These are phyloP conservation scores for Lasiodiplodia sp. DNA, from an alignment of 2,329 filamentous ascomycete species.

Conservation along the genomic window DNA sequence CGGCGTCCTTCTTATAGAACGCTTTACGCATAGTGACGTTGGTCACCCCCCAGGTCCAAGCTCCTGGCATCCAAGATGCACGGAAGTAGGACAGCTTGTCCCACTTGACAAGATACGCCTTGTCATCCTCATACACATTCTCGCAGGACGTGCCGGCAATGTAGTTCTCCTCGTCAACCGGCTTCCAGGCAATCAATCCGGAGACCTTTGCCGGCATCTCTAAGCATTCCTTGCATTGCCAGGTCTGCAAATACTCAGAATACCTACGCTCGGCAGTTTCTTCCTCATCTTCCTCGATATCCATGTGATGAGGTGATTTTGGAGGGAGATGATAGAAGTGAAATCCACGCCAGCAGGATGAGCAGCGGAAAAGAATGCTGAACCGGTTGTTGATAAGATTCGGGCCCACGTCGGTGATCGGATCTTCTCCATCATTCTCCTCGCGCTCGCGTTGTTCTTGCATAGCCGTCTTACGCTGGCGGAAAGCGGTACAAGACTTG, in stretches of 20 bases:
- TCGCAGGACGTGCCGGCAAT: constrained; percentile 60
- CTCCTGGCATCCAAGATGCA: constrained; percentile 84
- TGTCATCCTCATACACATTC: constrained; percentile 74
- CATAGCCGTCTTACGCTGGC: constrained; percentile 72
- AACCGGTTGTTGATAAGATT: constrained; percentile 75
- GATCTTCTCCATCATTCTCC: constrained; percentile 81
- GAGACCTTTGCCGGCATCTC: constrained; percentile 72
- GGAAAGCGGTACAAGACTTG: constrained; percentile 75
- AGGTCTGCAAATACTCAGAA: constrained; percentile 75
- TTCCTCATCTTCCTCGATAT: constrained; percentile 53
- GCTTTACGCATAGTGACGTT: constrained; percentile 70
- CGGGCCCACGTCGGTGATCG: constrained; percentile 69
- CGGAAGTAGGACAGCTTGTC: constrained; percentile 79
- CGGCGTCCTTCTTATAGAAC: constrained; percentile 75
- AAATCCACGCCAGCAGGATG: constrained; percentile 76
- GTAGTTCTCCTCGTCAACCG: constrained; percentile 65
- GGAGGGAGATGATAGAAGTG: constrained; percentile 84
- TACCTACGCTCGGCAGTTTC: constrained; percentile 68
- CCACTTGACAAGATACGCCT: constrained; percentile 94
- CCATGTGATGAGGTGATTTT: constrained; percentile 51
- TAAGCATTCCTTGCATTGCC: constrained; percentile 81
- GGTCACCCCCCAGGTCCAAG: constrained; percentile 83
- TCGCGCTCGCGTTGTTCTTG: constrained; percentile 85
- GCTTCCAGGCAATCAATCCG: constrained; percentile 88
- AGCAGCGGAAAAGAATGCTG: constrained; percentile 85